These are phyloP conservation scores for Hypoxylon sp. DNA, from an alignment of 2,329 filamentous ascomycete genomes.

Conservation along the genomic window DNA sequence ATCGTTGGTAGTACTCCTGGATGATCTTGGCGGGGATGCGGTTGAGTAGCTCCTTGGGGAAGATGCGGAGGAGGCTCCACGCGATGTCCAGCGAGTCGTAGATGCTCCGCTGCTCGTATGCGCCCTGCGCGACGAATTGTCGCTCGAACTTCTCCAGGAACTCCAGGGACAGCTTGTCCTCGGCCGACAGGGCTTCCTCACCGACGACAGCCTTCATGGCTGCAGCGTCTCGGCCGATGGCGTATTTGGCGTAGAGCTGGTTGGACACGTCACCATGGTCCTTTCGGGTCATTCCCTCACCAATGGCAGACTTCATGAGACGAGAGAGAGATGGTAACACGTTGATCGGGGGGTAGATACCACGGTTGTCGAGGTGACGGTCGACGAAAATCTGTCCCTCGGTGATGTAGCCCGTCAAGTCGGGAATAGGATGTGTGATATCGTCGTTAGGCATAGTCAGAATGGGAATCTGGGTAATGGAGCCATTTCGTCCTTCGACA, in stretches of 20 bases:
- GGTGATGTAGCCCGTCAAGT: constrained; percentile 98
- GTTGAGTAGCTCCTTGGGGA: constrained; percentile 97
- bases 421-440: constrained; percentile 98
- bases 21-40: constrained; percentile 86
- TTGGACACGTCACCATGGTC: constrained; percentile 99
- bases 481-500: constrained; percentile 95
- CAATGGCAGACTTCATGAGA: constrained; percentile 99
- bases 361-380: constrained; percentile 92
- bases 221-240: constrained; percentile 96
- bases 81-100: constrained; percentile 94
- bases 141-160: constrained; percentile 99
- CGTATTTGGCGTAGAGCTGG: constrained; percentile 99
- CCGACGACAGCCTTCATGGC: constrained; percentile 99
- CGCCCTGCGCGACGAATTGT: constrained; percentile 89
- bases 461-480: constrained; percentile 98
- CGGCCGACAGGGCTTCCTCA: constrained; percentile 92
- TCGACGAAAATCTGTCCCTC: constrained; percentile 99
- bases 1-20: constrained; percentile 82
- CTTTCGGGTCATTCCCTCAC: constrained; percentile 93
- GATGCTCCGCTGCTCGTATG: constrained; percentile 91
- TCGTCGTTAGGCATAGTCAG: constrained; percentile 99
- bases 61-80: constrained; percentile 96
- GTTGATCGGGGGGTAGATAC: constrained; percentile 98
- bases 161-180: constrained; percentile 97
- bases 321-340: constrained; percentile 96